Conservation (phyloP, 2,329 filamentous ascomycete species). For the Neopestalotiopsis rosae region DNA sequence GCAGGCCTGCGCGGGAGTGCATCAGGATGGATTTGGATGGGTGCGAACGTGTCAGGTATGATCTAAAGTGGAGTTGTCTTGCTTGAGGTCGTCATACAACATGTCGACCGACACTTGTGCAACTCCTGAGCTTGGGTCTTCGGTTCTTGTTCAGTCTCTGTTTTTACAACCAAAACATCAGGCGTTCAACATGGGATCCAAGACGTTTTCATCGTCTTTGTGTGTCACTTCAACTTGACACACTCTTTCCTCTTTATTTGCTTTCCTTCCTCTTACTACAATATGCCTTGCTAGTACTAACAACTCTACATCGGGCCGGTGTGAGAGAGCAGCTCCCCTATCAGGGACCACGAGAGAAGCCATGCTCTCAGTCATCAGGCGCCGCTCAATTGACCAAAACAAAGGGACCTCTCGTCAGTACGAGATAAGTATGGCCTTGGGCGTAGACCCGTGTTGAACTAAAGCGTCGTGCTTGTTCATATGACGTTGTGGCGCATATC, state of each 20-base stretch:
- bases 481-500: neutral
- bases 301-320: neutral
- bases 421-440: neutral
- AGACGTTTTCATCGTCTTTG: conserved; percentile 65
- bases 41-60: conserved; percentile 37
- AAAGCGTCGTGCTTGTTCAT: neutral
- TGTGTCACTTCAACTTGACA: conserved; percentile 72
- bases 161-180: conserved; percentile 87
- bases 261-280: conserved; percentile 34
- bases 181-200: conserved; percentile 80
- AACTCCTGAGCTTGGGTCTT: conserved; percentile 64
- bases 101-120: conserved; percentile 61
- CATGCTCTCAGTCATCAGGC: neutral
- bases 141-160: conserved; percentile 74
- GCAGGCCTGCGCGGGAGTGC: conserved; percentile 4
- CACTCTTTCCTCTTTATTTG: conserved; percentile 40
- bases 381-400: neutral
- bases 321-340: neutral
- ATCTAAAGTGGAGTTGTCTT: conserved; percentile 34
- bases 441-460: neutral
- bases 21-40: conserved; percentile 28
- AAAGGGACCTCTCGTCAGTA: neutral
- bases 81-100: conserved; percentile 71
- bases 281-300: conserved; percentile 21
- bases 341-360: neutral